phyloP scores from a whole-genome alignment of 257 asterid species.

The Fraxinus americana region DNA sequence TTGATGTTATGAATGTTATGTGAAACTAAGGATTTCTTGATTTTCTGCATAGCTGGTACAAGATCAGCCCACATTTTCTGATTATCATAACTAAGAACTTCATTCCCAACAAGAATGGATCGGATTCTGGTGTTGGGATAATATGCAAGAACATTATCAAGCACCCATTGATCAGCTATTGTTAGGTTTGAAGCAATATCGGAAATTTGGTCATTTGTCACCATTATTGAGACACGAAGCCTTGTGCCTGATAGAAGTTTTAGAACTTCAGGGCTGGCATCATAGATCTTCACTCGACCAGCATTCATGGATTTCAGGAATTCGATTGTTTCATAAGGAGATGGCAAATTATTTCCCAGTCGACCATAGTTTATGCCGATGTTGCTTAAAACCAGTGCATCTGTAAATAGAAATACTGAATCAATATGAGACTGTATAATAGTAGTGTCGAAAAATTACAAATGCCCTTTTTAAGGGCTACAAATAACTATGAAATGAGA shows the following conservation, averaged over 20 bases:
- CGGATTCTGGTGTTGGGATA: conserved; percentile 62
- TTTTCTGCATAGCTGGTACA: conserved; percentile 68
- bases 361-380: conserved; percentile 72
- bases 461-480: no score
- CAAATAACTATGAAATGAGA: no score
- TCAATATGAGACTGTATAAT: not conserved
- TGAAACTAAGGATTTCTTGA: conserved; percentile 39
- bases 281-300: conserved; percentile 55
- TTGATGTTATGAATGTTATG: conserved; percentile 63
- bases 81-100: conserved; percentile 50
- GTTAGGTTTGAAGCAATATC: conserved; percentile 50
- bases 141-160: conserved; percentile 45
- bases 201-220: conserved; percentile 49
- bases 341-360: conserved; percentile 54
- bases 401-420: conserved; percentile 26
- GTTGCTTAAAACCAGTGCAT: conserved; percentile 34
- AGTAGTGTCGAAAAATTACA: not conserved
- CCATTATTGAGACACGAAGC: conserved; percentile 56
- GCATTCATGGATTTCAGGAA: conserved; percentile 44
- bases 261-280: conserved; percentile 63
- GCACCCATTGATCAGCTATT: conserved; percentile 45
- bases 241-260: conserved; percentile 55
- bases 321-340: conserved; percentile 53
- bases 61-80: conserved; percentile 47
- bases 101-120: conserved; percentile 67